Evolutionary conservation across 306 rosid genomes (phyloP), one percentile per base, ranked within the genome.

Genomic region (Begonia peltatifolia): DNA sequence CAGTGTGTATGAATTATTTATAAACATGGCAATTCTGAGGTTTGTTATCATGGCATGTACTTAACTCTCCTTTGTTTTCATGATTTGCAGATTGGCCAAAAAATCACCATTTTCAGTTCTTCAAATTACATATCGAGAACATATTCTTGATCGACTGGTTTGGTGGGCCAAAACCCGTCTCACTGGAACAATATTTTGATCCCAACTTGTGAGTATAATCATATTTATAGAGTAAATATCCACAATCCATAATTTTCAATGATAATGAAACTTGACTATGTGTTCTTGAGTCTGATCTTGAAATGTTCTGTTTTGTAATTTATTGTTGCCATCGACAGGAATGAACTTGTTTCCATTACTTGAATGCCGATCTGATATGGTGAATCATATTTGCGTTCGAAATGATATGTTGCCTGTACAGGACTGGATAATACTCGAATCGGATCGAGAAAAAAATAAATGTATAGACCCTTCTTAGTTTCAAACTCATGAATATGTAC

Each of bases 151-250:
- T 83, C 10, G 67, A 83, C 71, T 83, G 87, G 90, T 85, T 80
- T 38, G 97, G 95, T 47, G 90, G 95, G 54, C 80, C 97, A 10
- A 90, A 85, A 70, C 95, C 94, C 56, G 71, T 90, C 58, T 68
- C 83, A 0, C 73, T 74, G 59, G 84, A 83, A 22, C 64, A 85
- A 61, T 89, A 89, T 66, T 73, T 89, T 5, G 79, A 78, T 59
- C 56, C 56, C 5, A 70, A 74, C 62, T 16, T 50, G 82, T 77
- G 68, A 77, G 84, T 70, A 47, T 49, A 52, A 52, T 46, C 13
- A 35, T 52, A 47, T 14, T 11, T 23, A 5, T 51, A 48, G 4
- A n/a, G n/a, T n/a, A n/a, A n/a, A n/a, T n/a, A n/a, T n/a, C n/a
- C n/a, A n/a, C n/a, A n/a, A n/a, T n/a, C n/a, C n/a, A n/a, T n/a